Percentiles rank a stretch among this genome's conserved stretches.
Conservation (phyloP, 371 early-diverging fungal species). For the Apophysomyces variabilis region DNA sequence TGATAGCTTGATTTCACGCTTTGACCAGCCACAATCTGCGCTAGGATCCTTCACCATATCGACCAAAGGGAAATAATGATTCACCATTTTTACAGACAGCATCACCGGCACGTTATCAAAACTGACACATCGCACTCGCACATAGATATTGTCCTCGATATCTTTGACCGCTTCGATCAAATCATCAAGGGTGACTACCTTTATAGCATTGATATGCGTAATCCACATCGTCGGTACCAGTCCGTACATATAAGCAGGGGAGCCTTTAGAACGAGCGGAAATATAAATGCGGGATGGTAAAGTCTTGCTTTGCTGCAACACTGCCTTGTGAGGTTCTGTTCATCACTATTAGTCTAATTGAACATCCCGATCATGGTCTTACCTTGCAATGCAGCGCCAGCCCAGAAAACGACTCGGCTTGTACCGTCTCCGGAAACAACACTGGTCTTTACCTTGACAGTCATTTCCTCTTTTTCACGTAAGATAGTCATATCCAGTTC, state of each 20-base stretch:
- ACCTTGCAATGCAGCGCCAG: slow-evolving; percentile 69
- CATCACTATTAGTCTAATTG: neutral
- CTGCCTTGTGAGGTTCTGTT: slow-evolving; percentile 83
- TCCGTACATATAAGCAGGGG: slow-evolving; percentile 84
- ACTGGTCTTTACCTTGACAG: slow-evolving; percentile 61
- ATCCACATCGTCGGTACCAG: slow-evolving; percentile 84
- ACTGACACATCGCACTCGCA: slow-evolving; percentile 81
- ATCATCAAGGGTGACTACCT: slow-evolving; percentile 69
- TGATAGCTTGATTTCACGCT: slow-evolving; percentile 11
- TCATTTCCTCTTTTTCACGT: slow-evolving; percentile 72
- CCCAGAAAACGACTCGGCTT: slow-evolving; percentile 76
- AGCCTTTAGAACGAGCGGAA: slow-evolving; percentile 72
- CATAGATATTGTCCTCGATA: slow-evolving; percentile 72
- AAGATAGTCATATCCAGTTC: slow-evolving; percentile 64
- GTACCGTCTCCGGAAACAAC: slow-evolving; percentile 72
- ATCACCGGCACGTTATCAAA: slow-evolving; percentile 84
- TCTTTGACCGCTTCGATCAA: slow-evolving; percentile 67
- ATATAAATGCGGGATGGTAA: slow-evolving; percentile 80
- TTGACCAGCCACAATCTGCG: slow-evolving; percentile 62
- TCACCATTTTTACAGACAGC: slow-evolving; percentile 77
- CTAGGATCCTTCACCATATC: slow-evolving; percentile 58
- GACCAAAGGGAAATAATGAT: slow-evolving; percentile 77
- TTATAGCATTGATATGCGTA: slow-evolving; percentile 68
- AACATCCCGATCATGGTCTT: slow-evolving; percentile 13
- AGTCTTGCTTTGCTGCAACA: slow-evolving; percentile 75